Percentiles rank a stretch among this genome's conserved stretches.
These are phyloP conservation scores for Pseudozyma pruni DNA, from an alignment of 1,284 basidiomycete genomes.

Conservation along the genomic window DNA sequence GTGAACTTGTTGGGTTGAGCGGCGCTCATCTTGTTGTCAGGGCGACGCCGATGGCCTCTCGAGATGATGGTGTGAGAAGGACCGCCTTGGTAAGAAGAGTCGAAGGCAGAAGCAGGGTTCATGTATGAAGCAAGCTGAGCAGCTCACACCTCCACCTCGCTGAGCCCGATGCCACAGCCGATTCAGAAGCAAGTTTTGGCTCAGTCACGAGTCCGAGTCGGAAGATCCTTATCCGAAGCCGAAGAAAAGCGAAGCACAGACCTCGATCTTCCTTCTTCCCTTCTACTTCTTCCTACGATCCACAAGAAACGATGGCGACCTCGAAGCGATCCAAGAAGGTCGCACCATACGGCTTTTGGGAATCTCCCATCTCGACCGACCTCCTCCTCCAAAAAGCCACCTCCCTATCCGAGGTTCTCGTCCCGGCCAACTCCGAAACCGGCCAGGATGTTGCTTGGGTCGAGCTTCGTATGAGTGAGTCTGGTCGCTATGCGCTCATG, in stretches of 20 bases:
- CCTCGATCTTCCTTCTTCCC: slow-evolving; percentile 3
- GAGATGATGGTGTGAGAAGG: neutral
- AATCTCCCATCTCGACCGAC: slow-evolving; percentile 74
- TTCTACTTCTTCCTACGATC: neutral
- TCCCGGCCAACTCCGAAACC: slow-evolving; percentile 24
- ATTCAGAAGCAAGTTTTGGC: slow-evolving; percentile 8
- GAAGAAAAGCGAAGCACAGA: slow-evolving; percentile 15
- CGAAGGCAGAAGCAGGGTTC: slow-evolving; percentile 2
- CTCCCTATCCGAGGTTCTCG: slow-evolving; percentile 33
- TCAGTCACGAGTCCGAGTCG: slow-evolving; percentile 4
- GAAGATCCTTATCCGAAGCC: slow-evolving; percentile 4
- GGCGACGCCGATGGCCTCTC: neutral
- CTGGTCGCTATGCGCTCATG: slow-evolving; percentile 74
- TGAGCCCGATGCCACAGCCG: slow-evolving; percentile 6
- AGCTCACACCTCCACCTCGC: slow-evolving; percentile 18
- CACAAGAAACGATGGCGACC: slow-evolving; percentile 12
- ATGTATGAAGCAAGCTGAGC: slow-evolving; percentile 7
- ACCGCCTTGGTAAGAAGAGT: too few species aligned
- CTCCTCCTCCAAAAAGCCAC: slow-evolving; percentile 71
- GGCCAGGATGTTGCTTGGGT: slow-evolving; percentile 73
- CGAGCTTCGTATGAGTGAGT: slow-evolving; percentile 75
- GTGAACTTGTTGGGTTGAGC: slow-evolving; percentile 44
- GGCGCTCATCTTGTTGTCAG: slow-evolving; percentile 17
- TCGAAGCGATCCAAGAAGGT: slow-evolving; percentile 27
- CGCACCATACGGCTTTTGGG: slow-evolving; percentile 69